These are phyloP conservation scores for Trichophyton equinum DNA, from an alignment of 2,329 filamentous ascomycete species.

Conservation along the genomic window DNA sequence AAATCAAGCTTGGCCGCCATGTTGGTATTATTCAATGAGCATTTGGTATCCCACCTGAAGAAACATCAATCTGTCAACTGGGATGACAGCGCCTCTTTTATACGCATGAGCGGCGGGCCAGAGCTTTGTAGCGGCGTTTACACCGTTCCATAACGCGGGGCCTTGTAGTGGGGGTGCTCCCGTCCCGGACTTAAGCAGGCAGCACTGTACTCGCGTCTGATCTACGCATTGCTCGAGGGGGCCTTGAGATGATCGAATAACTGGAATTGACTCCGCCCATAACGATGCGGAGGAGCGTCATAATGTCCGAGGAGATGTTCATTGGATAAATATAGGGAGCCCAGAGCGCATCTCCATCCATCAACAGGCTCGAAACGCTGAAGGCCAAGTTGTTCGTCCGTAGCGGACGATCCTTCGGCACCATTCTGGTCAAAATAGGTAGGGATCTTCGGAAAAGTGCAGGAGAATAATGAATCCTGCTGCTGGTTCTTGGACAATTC, in stretches of 20 bases:
- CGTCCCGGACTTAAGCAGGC: not conserved
- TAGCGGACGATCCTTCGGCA: too few species aligned
- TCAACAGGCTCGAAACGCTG: too few species aligned
- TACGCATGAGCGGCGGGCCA: not conserved
- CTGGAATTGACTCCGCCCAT: not conserved
- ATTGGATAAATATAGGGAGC: too few species aligned
- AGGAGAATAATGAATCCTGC: too few species aligned
- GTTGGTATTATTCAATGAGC: not conserved
- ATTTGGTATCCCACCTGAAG: not conserved
- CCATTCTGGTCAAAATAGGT: too few species aligned
- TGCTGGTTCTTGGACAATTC: too few species aligned
- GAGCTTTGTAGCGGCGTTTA: not conserved
- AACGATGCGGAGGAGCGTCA: not conserved
- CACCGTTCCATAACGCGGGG: not conserved
- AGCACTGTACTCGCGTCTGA: not conserved
- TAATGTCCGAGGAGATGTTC: not conserved
- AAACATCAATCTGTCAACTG: not conserved
- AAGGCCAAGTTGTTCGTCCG: too few species aligned
- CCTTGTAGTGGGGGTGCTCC: not conserved
- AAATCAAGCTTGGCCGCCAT: conserved; percentile 10
- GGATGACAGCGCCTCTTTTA: not conserved
- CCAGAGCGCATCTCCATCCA: too few species aligned
- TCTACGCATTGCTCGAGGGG: not conserved
- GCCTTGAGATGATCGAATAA: not conserved
- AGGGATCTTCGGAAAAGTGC: too few species aligned